Percentiles rank a stretch among this genome's conserved stretches.
Evolutionary conservation across 1,284 basidiomycete genomes (phyloP).

Genomic region (Cryptococcus sp.): DNA sequence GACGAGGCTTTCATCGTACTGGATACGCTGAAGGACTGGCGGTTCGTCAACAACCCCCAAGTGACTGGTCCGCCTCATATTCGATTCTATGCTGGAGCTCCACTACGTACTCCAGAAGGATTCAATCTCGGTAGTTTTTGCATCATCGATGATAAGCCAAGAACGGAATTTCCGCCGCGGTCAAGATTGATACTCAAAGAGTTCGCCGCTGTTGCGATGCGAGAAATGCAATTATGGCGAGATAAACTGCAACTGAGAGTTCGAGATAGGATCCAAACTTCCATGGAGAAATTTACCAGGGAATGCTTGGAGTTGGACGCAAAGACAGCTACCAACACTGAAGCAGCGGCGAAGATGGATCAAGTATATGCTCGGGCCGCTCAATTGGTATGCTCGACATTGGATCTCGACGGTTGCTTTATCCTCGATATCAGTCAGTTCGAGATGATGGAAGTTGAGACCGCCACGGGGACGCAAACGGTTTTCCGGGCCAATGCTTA

Average conservation of each 20-base stretch:
- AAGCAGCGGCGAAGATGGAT: slow-evolving; percentile 60
- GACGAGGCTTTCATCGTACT: slow-evolving; percentile 85
- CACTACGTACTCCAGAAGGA: slow-evolving; percentile 80
- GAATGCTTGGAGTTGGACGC: slow-evolving; percentile 89
- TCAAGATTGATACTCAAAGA: slow-evolving; percentile 90
- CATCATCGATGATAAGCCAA: slow-evolving; percentile 77
- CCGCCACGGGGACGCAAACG: slow-evolving; percentile 37
- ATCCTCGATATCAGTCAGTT: slow-evolving; percentile 88
- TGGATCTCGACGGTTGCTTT: slow-evolving; percentile 86
- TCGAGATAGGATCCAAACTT: slow-evolving; percentile 83
- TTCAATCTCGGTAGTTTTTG: slow-evolving; percentile 85
- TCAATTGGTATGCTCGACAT: slow-evolving; percentile 76
- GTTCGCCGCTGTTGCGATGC: slow-evolving; percentile 87
- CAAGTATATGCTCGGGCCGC: slow-evolving; percentile 82
- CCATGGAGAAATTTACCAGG: slow-evolving; percentile 93
- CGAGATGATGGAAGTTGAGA: slow-evolving; percentile 67
- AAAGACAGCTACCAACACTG: slow-evolving; percentile 24
- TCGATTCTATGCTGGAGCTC: slow-evolving; percentile 88
- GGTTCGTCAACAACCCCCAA: slow-evolving; percentile 70
- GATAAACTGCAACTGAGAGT: slow-evolving; percentile 92
- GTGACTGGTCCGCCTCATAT: slow-evolving; percentile 64
- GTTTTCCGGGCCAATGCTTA: slow-evolving; percentile 52
- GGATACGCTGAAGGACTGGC: slow-evolving; percentile 77
- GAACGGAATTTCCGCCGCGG: slow-evolving; percentile 78
- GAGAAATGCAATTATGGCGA: slow-evolving; percentile 90